Base-by-base conservation (phyloP, 2,329 filamentous ascomycete genomes). In the Ascocoryne sarcoides region DNA sequence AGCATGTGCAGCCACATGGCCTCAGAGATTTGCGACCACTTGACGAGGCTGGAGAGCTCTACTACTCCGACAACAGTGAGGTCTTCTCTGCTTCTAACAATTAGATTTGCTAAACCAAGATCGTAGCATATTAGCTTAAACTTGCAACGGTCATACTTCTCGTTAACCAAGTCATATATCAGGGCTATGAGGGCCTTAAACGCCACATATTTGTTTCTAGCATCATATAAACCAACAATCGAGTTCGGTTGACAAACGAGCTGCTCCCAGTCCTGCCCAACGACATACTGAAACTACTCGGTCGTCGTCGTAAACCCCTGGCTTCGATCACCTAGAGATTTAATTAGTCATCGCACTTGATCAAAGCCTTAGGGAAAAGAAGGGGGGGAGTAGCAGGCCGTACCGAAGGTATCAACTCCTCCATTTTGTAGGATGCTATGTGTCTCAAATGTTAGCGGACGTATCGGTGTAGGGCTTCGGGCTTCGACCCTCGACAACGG, bases 101-200 rank as follows among this genome's bases (percentile, higher is more conserved):
- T 62, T 35, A 65, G 30, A 49, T 65, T 65, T 23, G 58, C 57
- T 12, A 60, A 44, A 43, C 60, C 55, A 23, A 64, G 52, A 45
- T 64, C 61, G 31, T 63, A 57, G 36, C 60, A 62, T 45, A 63
- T 59, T 12, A 64, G 46, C 36, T 64, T 63, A 31, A 64, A 63
- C 19, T 54, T 55, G 48, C 49, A 32, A 40, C 32, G 43, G 43
- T 62, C 49, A 45, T 50, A 44, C 28, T 40, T 16, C 28, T 12
- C 15, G 12, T 40, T 20, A 10, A 44, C 30, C 33, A 34, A 37
- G n/a, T 38, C 42, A 19, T 26, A 33, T 44, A 37, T 37, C 15
- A 60, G 37, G 36, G 40, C 33, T 49, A 52, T 18, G 14, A 34
- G 15, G 32, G 17, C 32, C 15, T 58, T 55, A 15, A 58, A 58